These are phyloP conservation scores for Xylariaceae sp. DNA, from an alignment of 2,329 filamentous ascomycete species.

Conservation along the genomic window DNA sequence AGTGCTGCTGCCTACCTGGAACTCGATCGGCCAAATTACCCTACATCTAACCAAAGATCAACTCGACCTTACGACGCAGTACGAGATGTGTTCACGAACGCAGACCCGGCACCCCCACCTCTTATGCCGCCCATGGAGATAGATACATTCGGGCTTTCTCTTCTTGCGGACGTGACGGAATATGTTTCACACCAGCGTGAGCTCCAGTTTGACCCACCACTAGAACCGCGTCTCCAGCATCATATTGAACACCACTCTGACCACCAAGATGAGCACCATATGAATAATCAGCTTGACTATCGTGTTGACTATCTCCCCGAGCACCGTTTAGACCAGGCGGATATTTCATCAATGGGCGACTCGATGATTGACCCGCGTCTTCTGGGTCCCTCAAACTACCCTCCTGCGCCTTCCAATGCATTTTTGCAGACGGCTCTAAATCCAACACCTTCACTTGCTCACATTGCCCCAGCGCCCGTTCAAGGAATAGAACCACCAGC, in stretches of 20 bases:
- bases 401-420: constrained; percentile 35
- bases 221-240: constrained; percentile 24
- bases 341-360: constrained; percentile 22
- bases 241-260: constrained; percentile 18
- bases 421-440: constrained; percentile 49
- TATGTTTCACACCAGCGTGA: constrained; percentile 24
- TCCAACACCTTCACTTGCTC: constrained; percentile 36
- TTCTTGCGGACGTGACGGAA: constrained; percentile 43
- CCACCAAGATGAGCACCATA: not conserved
- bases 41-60: constrained; percentile 28
- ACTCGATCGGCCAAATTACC: constrained; percentile 20
- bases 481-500: constrained; percentile 29
- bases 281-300: constrained; percentile 15
- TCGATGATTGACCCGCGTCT: constrained; percentile 41
- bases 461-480: constrained; percentile 39
- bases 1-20: constrained; percentile 34
- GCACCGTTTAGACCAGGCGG: constrained; percentile 20
- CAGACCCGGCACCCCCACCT: constrained; percentile 36
- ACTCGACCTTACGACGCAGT: constrained; percentile 53
- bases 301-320: constrained; percentile 18
- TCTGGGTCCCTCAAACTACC: constrained; percentile 29
- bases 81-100: constrained; percentile 49
- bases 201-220: constrained; percentile 14
- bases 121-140: constrained; percentile 26
- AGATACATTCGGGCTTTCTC: constrained; percentile 38